A percentile compares a stretch with the other conserved stretches of the same genome.
phyloP scores from a whole-genome alignment of 495 filamentous ascomycete species.

The Penicillium turbatum region DNA sequence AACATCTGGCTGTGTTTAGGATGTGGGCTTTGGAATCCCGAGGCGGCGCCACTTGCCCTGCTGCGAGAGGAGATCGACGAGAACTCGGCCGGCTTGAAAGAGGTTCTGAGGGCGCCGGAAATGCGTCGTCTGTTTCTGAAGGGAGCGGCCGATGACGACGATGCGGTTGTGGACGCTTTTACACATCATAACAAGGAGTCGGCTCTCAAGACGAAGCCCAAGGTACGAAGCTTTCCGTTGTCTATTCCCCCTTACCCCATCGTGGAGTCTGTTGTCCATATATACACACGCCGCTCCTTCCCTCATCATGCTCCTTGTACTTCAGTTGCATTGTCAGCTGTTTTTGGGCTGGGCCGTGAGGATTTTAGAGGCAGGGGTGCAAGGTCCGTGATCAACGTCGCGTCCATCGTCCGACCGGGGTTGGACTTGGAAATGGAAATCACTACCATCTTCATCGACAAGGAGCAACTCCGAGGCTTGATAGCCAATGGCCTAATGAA shows the following conservation, averaged over 20 bases:
- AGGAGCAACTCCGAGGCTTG: not conserved
- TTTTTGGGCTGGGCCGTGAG: not conserved
- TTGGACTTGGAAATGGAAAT: not conserved
- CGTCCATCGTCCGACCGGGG: slow-evolving; percentile 4
- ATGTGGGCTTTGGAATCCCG: slow-evolving; percentile 76
- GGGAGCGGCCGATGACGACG: slow-evolving; percentile 49
- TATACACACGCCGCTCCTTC: not conserved
- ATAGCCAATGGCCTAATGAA: not conserved
- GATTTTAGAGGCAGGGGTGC: not conserved
- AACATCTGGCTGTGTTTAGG: slow-evolving; percentile 44
- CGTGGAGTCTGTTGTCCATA: not conserved
- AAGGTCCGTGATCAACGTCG: not conserved
- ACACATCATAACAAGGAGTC: slow-evolving; percentile 60
- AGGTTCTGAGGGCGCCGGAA: slow-evolving; percentile 52
- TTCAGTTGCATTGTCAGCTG: not conserved
- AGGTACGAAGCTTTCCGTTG: slow-evolving; percentile 50
- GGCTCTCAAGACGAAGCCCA: slow-evolving; percentile 79
- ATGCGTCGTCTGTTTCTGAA: slow-evolving; percentile 63
- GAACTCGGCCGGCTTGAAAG: slow-evolving; percentile 60
- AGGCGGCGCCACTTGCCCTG: slow-evolving; percentile 52
- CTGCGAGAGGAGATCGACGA: slow-evolving; percentile 71
- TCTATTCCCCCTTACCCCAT: not conserved
- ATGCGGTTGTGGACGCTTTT: slow-evolving; percentile 64
- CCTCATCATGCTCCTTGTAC: not conserved
- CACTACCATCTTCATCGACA: not conserved